Evolutionary conservation across 225 moss, liverwort and hornwort species (phyloP), one percentile per base, ranked within the genome.

Genomic region (Marchantia polymorpha): DNA sequence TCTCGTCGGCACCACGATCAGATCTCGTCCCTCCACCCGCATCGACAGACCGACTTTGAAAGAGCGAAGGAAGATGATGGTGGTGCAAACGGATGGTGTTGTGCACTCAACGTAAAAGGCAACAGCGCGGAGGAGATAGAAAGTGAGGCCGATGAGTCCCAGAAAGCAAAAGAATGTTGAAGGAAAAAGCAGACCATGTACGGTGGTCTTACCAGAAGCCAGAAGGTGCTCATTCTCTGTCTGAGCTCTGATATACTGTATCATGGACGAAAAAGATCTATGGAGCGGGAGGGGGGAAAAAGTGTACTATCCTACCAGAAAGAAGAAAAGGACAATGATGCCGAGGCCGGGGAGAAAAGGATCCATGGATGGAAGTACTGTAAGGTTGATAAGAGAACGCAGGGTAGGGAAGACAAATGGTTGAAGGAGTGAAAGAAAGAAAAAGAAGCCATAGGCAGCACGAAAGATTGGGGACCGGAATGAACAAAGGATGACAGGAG

Each of bases 261-360:
- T 47, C 29, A 69, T 69, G 69, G 69, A 22, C 69, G 9, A 69
- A 69, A 69, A 22, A 20, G 39, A 46, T 68, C 47, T 46, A 47
- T 69, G 19, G 10, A 39, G 46, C 39, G 17, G 46, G 47, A 67
- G 23, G 14, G 13, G 23, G 27, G 9, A 17, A 30, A 30, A 30
- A 15, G 29, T 69, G 69, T 47, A 69, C 69, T 69, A 29, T 69
- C 69, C 69, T 48, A 69, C 69, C 46, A 69, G 19, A 69, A 69
- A 69, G 69, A 46, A 22, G 46, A 69, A 47, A 69, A 46, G 69
- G 69, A 46, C 69, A 69, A 69, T 69, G 69, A 69, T 69, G 69
- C 19, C 16, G 22, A 48, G 46, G 46, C 69, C 69, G 46, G 20
- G 27, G 46, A 17, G 47, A 69, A 69, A 69, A 46, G 47, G 39